Base-by-base conservation (phyloP, 495 filamentous ascomycete species). In the Penicillium maclennaniae region DNA sequence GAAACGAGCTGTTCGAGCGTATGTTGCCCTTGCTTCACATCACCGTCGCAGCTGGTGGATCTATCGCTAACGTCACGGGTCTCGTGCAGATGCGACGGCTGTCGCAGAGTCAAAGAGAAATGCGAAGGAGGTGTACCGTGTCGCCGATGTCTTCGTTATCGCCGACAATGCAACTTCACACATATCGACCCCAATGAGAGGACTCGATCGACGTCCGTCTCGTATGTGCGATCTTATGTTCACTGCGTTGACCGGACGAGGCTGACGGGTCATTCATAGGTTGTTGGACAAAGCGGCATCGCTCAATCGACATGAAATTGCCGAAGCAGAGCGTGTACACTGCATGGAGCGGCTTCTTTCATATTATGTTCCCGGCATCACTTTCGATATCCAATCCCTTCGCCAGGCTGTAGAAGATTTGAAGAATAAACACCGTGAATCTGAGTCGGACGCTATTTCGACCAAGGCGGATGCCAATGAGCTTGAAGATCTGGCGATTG, bases 61-160 rank as follows among this genome's bases (percentile, higher is more conserved):
- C 15, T 25, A 36, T 43, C 17, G 44, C 56, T 62, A 59, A 61
- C 54, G 31, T 25, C 3, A 37, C 19, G 42, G 34, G 47, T 43
- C 47, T 46, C 9, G 20, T 51, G 16, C 58, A 77, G 74, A 45
- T 77, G 74, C 48, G 74, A 77, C 55, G 72, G 72, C 36, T 77
- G 74, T 57, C 72, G 74, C 54, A 68, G 74, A 48, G 74, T 77
- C 38, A 77, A 77, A 54, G 74, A 77, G 57, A 77, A 77, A 69
- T 79, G 76, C 58, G 74, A 77, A 62, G 76, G 76, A 40, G 73
- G 75, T 40, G 70, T 77, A n/a, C 76, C 76, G 1, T 79, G 76
- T 64, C 72, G 73, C 34, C 65, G 76, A 36, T 79, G 76, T 57
- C 56, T 71, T 49, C 72, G 72, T 39, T 77, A 76, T 60, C 71